phyloP scores from a whole-genome alignment of 768 basidiomycete genomes.

The Suillus lakei region DNA sequence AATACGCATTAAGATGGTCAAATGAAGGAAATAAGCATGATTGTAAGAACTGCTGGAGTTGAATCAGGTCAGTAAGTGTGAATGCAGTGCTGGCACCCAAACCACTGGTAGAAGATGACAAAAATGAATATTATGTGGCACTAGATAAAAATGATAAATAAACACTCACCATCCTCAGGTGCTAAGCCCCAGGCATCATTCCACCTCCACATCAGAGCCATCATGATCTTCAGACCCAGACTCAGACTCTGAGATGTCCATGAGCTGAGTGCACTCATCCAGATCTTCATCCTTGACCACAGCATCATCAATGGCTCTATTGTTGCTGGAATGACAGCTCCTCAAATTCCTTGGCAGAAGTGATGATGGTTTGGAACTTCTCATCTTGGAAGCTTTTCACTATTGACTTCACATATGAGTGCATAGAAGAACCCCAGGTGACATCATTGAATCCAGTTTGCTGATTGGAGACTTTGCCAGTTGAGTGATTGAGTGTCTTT shows the following conservation, averaged over 20 bases:
- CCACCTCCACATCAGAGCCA: no score
- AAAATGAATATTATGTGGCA: no score
- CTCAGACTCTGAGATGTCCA: not conserved
- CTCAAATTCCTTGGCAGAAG: not conserved
- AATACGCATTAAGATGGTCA: not conserved
- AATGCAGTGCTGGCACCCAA: not conserved
- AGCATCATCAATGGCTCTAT: not conserved
- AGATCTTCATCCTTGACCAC: not conserved
- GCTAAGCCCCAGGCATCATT: no score
- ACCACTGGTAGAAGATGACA: no score
- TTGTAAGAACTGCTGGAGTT: constrained; percentile 1
- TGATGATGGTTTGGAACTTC: not conserved
- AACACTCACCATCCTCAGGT: no score
- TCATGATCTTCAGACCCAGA: not conserved
- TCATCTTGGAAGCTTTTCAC: not conserved
- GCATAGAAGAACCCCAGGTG: not conserved
- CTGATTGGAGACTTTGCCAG: not conserved
- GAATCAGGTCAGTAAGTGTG: not conserved
- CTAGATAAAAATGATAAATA: no score
- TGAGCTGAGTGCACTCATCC: not conserved
- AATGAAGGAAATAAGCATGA: not conserved
- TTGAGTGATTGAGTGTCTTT: not conserved
- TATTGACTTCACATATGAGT: not conserved
- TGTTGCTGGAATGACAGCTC: not conserved
- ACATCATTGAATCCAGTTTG: not conserved